These are phyloP conservation scores for Chaetomium olivaceum DNA, from an alignment of 2,329 filamentous ascomycete genomes.

Conservation along the genomic window DNA sequence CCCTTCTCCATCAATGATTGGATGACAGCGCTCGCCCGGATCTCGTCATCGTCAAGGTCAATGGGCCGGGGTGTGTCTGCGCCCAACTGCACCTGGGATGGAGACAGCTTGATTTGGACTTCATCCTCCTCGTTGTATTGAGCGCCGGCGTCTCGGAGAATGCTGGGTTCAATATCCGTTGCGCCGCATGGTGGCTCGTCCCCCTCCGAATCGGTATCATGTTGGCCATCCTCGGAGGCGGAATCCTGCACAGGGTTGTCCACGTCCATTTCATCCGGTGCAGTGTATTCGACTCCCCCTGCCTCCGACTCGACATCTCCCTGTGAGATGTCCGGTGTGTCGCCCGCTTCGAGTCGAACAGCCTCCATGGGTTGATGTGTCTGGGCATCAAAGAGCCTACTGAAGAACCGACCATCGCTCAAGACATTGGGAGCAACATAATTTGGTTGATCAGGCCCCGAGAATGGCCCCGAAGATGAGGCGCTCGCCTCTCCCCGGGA, in stretches of 20 bases:
- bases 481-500: not conserved
- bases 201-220: conserved; percentile 15
- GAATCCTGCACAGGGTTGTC: conserved; percentile 6
- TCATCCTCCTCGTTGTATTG: not conserved
- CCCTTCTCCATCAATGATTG: conserved; percentile 30
- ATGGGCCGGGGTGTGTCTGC: not conserved
- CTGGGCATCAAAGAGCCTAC: not conserved
- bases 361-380: not conserved
- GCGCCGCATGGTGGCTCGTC: not conserved
- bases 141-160: conserved; percentile 30
- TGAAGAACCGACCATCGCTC: not conserved
- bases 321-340: not conserved
- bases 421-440: conserved; percentile 20
- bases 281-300: conserved; percentile 3
- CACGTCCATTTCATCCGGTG: conserved; percentile 16
- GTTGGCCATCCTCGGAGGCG: conserved; percentile 6
- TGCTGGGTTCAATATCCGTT: not conserved
- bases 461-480: not conserved
- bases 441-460: not conserved
- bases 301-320: conserved; percentile 5
- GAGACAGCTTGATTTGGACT: not conserved
- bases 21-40: conserved; percentile 20
- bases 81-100: not conserved
- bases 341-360: conserved; percentile 11
- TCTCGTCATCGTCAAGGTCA: conserved; percentile 24